Conservation (phyloP, 306 rosid species). For the Inga oerstediana region DNA sequence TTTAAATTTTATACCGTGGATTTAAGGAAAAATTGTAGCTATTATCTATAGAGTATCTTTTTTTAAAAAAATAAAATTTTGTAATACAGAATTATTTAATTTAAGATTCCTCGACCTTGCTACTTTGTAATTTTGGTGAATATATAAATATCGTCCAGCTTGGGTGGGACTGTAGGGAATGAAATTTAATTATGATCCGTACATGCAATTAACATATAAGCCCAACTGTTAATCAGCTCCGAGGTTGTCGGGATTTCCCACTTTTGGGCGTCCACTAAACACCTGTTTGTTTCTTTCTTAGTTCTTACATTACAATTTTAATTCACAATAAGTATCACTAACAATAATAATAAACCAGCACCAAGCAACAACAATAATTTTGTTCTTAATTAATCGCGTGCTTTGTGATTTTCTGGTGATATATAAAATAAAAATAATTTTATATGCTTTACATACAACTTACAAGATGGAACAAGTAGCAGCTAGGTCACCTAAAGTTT, state of each 20-base stretch:
- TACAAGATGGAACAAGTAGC: not conserved
- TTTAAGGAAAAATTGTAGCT: not conserved
- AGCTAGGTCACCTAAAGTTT: not conserved
- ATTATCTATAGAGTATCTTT: not conserved
- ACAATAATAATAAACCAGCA: not conserved
- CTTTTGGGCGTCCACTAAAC: not conserved
- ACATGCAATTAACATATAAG: not conserved
- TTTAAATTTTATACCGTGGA: no score
- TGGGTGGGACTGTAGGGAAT: slow-evolving; percentile 10
- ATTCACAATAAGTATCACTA: not conserved
- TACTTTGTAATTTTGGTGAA: not conserved
- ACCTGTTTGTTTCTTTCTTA: not conserved
- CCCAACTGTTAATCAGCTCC: slow-evolving; percentile 31
- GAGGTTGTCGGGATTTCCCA: slow-evolving; percentile 27
- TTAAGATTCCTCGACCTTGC: not conserved
- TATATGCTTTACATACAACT: not conserved
- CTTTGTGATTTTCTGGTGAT: not conserved
- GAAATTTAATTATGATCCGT: slow-evolving; percentile 4
- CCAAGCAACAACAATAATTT: slow-evolving; percentile 3
- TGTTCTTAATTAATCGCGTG: not conserved
- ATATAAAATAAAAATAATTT: not conserved
- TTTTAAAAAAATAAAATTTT: no score
- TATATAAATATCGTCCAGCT: not conserved
- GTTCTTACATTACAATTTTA: not conserved
- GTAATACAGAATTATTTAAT: not conserved